Base-by-base conservation (phyloP, 345 rosid species). In the Gossypium stocksii region DNA sequence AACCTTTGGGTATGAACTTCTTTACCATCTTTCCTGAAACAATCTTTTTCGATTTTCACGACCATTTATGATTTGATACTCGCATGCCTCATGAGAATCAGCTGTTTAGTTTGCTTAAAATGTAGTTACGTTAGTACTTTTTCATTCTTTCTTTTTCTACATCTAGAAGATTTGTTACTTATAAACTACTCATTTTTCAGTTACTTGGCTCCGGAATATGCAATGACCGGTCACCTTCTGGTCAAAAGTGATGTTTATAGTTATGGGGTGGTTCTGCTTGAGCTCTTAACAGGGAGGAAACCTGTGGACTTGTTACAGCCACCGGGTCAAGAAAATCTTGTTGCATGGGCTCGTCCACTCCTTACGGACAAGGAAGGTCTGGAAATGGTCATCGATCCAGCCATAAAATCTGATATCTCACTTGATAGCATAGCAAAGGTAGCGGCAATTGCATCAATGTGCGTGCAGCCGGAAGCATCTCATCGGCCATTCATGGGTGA, bases 181-280 rank as follows among this genome's bases (percentile, higher is more conserved):
- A 58, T 48, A 12, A 54, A 20, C 43, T 51, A 27, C 51, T 76
- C 74, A 44, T 78, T 62, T 54, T 38, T 7, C 87, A 90, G 95
- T 62, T 90, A 90, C 79, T 80, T 88, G 70, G 95, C 95, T 72
- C 95, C 95, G 0, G 95, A 90, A 71, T 90, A 90, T 70, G 95
- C 95, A 76, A 90, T 90, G 95, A 90, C 92, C 0, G 95, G 95
- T 38, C 92, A 90, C 79, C 91, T 90, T 76, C 87, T 90, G 8
- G 92, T 90, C 66, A 90, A 90, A 77, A 90, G 92, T 75, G 95
- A 90, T 45, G 95, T 90, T 38, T 90, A 90, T 73, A 90, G 95
- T 81, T 90, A 90, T 38, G 95, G 95, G 8, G 95, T 90, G 27
- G 95, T 90, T 79, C 89, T 90, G 63, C 91, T 90, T 22, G 95